Conservation (phyloP, 2,329 filamentous ascomycete genomes). For the Sclerotinia nivalis region DNA sequence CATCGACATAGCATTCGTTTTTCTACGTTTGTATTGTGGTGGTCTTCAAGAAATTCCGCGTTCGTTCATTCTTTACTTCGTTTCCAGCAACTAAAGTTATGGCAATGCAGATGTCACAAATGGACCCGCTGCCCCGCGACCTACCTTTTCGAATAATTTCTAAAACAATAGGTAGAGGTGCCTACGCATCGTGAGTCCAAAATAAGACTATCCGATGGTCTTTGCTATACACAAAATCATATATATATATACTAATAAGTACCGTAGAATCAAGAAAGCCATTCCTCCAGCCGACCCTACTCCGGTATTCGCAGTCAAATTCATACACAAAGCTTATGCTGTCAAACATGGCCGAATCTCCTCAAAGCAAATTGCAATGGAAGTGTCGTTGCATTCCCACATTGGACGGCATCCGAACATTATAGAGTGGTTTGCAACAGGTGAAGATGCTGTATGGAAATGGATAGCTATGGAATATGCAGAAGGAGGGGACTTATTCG, state of each 20-base stretch:
- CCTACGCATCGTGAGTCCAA: conserved; percentile 83
- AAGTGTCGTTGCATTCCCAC: conserved; percentile 85
- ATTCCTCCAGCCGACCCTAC: conserved; percentile 66
- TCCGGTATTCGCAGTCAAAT: conserved; percentile 94
- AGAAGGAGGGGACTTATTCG: conserved; percentile 92
- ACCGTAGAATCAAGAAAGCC: conserved; percentile 72
- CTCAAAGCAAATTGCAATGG: conserved; percentile 85
- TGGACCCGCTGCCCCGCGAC: conserved; percentile 79
- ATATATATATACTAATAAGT: conserved; percentile 25
- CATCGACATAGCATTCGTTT: neutral
- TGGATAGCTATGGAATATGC: conserved; percentile 99
- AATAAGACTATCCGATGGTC: neutral
- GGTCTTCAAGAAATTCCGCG: neutral
- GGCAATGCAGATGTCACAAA: conserved; percentile 70
- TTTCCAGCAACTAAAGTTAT: conserved; percentile 5
- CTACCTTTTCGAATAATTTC: conserved; percentile 94
- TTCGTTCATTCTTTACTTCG: conserved; percentile 8
- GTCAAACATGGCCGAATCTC: conserved; percentile 85
- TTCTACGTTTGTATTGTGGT: neutral
- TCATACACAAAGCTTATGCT: conserved; percentile 97
- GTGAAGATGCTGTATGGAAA: conserved; percentile 82
- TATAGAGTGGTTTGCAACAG: conserved; percentile 86
- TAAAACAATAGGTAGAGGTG: conserved; percentile 92
- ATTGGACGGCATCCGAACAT: conserved; percentile 90
- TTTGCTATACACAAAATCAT: neutral